A percentile compares a stretch with the other conserved stretches of the same genome.
Evolutionary conservation across 2,329 filamentous ascomycete species (phyloP).

Genomic region (Parafenestella ontariensis): DNA sequence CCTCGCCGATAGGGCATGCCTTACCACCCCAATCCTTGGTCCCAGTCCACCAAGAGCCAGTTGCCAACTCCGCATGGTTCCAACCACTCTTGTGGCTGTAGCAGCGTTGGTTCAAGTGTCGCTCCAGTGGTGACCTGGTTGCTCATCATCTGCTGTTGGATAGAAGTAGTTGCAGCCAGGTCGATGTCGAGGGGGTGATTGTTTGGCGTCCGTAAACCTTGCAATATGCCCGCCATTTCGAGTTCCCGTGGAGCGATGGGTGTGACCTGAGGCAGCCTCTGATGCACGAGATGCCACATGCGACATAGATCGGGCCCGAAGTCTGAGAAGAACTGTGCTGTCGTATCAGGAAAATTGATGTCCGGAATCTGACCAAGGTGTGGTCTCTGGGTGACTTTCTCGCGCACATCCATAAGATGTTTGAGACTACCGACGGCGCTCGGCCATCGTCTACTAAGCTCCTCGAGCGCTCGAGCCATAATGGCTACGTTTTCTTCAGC

Average conservation of each 20-base stretch:
- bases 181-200: slow-evolving; percentile 30
- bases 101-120: slow-evolving; percentile 33
- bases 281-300: slow-evolving; percentile 37
- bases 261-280: slow-evolving; percentile 25
- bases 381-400: slow-evolving; percentile 37
- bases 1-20: not conserved
- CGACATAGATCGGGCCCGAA: slow-evolving; percentile 43
- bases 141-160: slow-evolving; percentile 26
- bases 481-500: slow-evolving; percentile 40
- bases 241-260: slow-evolving; percentile 33
- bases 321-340: slow-evolving; percentile 38
- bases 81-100: slow-evolving; percentile 42
- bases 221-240: slow-evolving; percentile 42
- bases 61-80: slow-evolving; percentile 39
- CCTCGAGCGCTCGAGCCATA: slow-evolving; percentile 36
- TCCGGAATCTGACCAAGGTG: slow-evolving; percentile 38
- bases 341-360: slow-evolving; percentile 31
- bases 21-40: slow-evolving; percentile 37
- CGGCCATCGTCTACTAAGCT: slow-evolving; percentile 41
- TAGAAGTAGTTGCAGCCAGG: slow-evolving; percentile 12
- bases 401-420: slow-evolving; percentile 41
- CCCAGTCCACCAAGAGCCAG: slow-evolving; percentile 46
- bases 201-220: slow-evolving; percentile 35
- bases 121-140: slow-evolving; percentile 18
- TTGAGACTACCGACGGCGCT: slow-evolving; percentile 42